Base-by-base conservation (phyloP, 83 land plant species). In the Picea mariana region DNA sequence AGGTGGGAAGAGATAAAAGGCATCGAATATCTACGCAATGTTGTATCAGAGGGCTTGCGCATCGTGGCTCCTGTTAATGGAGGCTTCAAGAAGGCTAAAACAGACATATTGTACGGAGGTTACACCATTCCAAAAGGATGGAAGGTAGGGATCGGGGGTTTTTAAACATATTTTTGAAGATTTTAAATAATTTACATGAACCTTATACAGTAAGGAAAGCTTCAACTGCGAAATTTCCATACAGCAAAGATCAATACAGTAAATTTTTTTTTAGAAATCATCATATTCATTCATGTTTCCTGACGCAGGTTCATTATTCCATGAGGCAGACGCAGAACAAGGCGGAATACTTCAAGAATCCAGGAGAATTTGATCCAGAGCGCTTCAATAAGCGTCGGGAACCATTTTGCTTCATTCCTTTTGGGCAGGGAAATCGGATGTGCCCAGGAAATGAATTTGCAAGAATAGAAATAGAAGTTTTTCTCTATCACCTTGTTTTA, bases 61-160 rank as follows among this genome's bases (percentile, higher is more conserved):
- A 40, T 80, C 5, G 47, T 55, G 16, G 17, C 81, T 17, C 67
- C 81, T 34, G 17, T 65, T 26, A 40, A 24, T 21, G 81, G 67
- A 12, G 67, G 18, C 20, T 62, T 65, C 26, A 80, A 65, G 81
- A 26, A 68, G 24, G 49, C 81, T 23, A 62, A 62, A 42, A 8
- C 7, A 5, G 79, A 80, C 16, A 79, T 80, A 2, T 16, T 58
- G 7, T 65, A 58, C 78, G 11, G 16, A 31, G 81, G 81, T 58
- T 80, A 80, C 15, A 67, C 81, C 44, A 80, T 80, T 62, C 81
- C 81, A 12, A 80, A 80, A 7, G 81, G 81, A 60, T 80, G 81
- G 81, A 62, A 80, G 80, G 81, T 80, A 34, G 0, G 49, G 3
- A 23, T 9, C 12, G 34, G 34, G 34, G 34, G 34, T 1, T 34